Conservation (phyloP, 2,329 filamentous ascomycete genomes). For the Colletotrichum siamense region DNA sequence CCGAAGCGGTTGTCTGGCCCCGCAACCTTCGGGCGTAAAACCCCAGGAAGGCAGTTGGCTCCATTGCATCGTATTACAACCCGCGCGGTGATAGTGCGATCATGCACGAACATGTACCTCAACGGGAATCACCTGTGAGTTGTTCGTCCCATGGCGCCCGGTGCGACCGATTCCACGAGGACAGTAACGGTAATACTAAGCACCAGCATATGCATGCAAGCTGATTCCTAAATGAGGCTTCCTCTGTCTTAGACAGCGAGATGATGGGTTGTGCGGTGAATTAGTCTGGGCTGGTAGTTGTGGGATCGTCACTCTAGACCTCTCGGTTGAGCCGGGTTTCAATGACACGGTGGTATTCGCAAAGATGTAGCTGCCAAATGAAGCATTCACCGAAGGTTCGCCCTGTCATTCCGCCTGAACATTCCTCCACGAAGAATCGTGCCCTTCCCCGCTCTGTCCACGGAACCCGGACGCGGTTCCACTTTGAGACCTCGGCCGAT, state of each 20-base stretch:
- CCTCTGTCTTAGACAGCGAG: neutral
- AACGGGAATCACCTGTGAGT: neutral
- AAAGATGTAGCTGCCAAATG: neutral
- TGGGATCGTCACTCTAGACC: neutral
- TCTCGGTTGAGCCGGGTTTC: neutral
- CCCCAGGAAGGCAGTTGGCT: neutral
- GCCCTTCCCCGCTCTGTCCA: neutral
- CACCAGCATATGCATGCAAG: neutral
- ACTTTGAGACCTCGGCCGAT: neutral
- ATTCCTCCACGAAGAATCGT: neutral
- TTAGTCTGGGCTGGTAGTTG: neutral
- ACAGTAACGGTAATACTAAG: neutral
- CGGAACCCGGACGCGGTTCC: neutral
- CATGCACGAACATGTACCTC: neutral
- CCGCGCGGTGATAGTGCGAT: neutral
- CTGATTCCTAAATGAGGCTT: neutral
- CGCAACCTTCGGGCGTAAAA: neutral
- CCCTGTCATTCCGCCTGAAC: neutral
- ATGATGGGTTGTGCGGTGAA: neutral
- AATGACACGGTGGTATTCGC: neutral
- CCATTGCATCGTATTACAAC: neutral
- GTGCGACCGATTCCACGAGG: neutral
- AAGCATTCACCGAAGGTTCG: neutral
- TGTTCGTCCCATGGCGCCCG: neutral
- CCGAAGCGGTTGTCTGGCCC: neutral